Base-by-base conservation (phyloP, 2,329 filamentous ascomycete genomes). In the Fusarium compactum region DNA sequence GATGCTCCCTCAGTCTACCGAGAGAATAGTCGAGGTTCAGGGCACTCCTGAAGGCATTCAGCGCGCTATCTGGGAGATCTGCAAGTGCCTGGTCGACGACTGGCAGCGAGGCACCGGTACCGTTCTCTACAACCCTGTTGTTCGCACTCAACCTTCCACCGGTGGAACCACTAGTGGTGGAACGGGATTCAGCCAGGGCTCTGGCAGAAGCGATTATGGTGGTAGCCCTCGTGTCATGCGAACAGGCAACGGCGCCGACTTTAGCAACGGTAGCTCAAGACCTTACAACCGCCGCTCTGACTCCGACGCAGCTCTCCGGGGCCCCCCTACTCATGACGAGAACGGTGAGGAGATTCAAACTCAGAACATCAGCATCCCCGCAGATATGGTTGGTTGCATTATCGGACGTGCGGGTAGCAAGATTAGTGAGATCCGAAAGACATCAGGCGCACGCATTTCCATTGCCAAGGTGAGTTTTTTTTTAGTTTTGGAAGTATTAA, bases 351-450 rank as follows among this genome's bases (percentile, higher is more conserved):
- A 98, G 82, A 92, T 98, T 67, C 95, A 98, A 82, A 99, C 96
- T 2, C 96, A 99, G 80, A 99, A 99, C 84, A 99, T 99, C 83
- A 98, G 94, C 86, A 99, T 99, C 77, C 96, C 96, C 27, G 95
- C 96, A 50, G 96, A 99, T 85, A 99, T 99, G 96, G 96, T 99
- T 80, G 96, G 96, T 74, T 99, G 96, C 84, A 99, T 99, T 84
- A 99, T 99, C 80, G 96, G 96, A 73, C 92, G 95, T 71, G 94
- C 88, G 58, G 96, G 96, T 71, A 95, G 89, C 85, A 99, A 99
- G 89, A 99, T 99, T 79, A 98, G 94, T 81, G 96, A 99, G 84
- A 99, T 99, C 76, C 92, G 96, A 81, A 97, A 97, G 86, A 95
- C 91, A 68, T 99, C 96, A 58, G 95, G 95, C 65, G 96, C 96